Percentiles rank a stretch among this genome's conserved stretches.
These are phyloP conservation scores for Dendrobium officinale DNA, from an alignment of 106 monocot genomes.

Conservation along the genomic window DNA sequence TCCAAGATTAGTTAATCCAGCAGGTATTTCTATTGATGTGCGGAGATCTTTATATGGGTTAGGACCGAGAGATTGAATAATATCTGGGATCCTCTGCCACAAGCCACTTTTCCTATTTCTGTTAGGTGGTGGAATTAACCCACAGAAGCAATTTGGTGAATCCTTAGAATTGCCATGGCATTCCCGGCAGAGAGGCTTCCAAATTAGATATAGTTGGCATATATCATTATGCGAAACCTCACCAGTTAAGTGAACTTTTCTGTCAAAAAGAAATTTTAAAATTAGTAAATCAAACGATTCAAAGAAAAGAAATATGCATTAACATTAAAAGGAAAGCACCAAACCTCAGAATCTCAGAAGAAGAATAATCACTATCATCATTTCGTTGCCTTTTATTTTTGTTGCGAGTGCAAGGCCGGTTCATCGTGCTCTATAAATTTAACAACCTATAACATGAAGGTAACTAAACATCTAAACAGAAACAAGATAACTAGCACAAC, in stretches of 20 bases:
- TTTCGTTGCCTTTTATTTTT: constrained; percentile 62
- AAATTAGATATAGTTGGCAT: constrained; percentile 50
- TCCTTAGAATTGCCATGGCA: constrained; percentile 85
- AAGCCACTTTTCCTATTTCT: constrained; percentile 71
- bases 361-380: constrained; percentile 32
- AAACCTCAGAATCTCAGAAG: constrained; percentile 53
- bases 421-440: constrained; percentile 38
- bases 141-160: constrained; percentile 96
- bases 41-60: constrained; percentile 74
- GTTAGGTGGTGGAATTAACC: constrained; percentile 60
- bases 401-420: constrained; percentile 66
- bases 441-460: neutral
- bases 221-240: constrained; percentile 57
- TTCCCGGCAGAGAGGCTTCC: constrained; percentile 73
- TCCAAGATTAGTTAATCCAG: constrained; percentile 91
- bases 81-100: constrained; percentile 84
- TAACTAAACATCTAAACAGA: neutral
- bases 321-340: neutral
- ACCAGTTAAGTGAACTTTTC: constrained; percentile 71
- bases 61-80: constrained; percentile 62
- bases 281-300: neutral
- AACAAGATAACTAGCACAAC: neutral
- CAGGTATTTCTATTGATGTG: constrained; percentile 57
- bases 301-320: neutral
- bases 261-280: constrained; percentile 19